phyloP scores from a whole-genome alignment of 1,284 basidiomycete species.

The Hymenochaete sp. region DNA sequence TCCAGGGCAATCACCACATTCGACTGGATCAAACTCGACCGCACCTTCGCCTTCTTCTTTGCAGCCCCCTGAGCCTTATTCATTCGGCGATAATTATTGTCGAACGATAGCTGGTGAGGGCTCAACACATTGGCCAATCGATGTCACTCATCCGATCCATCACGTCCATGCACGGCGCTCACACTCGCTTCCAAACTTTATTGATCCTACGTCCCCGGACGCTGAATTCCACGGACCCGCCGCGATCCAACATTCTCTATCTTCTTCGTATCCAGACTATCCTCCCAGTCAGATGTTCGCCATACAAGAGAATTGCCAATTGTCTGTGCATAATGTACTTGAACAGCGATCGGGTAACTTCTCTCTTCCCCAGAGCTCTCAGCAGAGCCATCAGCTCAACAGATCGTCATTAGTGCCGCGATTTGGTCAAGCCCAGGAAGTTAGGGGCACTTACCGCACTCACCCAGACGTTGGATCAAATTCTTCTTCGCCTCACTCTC shows the following conservation, averaged over 20 bases:
- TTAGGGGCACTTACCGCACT: no score
- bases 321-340: no score
- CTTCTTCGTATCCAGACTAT: background rate
- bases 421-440: no score
- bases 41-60: constrained; percentile 10
- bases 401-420: no score
- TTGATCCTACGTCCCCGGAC: background rate
- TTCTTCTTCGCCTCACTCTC: no score
- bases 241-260: background rate
- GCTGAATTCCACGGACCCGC: background rate
- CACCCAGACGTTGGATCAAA: no score
- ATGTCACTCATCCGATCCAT: background rate
- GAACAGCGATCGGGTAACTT: no score
- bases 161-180: constrained; percentile 7
- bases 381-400: no score
- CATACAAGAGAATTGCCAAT: background rate
- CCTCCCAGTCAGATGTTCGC: background rate
- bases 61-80: background rate
- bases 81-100: background rate
- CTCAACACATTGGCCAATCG: background rate
- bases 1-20: constrained; percentile 13
- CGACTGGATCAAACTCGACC: constrained; percentile 5
- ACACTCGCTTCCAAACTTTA: constrained; percentile 7
- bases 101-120: background rate
- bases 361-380: no score